These are phyloP conservation scores for Starmerella etchellsii DNA, from an alignment of 805 yeast species.

Conservation along the genomic window DNA sequence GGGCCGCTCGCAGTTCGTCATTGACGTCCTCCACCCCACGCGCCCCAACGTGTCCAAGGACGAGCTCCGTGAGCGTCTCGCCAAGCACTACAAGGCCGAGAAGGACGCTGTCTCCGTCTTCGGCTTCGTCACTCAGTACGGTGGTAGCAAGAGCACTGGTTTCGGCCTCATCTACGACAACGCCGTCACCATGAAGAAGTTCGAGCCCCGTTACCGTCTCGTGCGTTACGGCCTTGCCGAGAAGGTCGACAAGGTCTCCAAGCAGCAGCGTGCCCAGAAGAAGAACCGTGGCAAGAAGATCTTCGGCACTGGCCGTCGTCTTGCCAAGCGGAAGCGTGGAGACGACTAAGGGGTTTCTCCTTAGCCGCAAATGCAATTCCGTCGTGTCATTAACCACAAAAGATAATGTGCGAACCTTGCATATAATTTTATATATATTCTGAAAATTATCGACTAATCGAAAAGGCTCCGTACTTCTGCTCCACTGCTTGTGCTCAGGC, in stretches of 20 bases:
- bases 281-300: conserved; percentile 98
- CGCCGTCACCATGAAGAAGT: conserved; percentile 92
- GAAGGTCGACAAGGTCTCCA: conserved; percentile 92
- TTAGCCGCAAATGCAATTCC: background rate
- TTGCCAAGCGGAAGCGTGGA: conserved; percentile 49
- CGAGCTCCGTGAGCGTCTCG: conserved; percentile 91
- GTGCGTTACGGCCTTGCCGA: conserved; percentile 97
- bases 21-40: conserved; percentile 99
- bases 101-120: conserved; percentile 93
- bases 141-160: conserved; percentile 99
- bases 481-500: too few relatives aligned
- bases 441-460: too few relatives aligned
- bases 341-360: conserved; percentile 9
- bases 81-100: conserved; percentile 79
- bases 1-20: conserved; percentile 98
- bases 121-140: conserved; percentile 98
- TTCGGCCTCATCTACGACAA: conserved; percentile 98
- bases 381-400: conserved; percentile 1
- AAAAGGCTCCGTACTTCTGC: too few relatives aligned
- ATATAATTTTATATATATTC: conserved; percentile 12
- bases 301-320: conserved; percentile 95
- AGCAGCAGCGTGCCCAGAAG: conserved; percentile 99
- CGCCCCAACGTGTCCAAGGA: conserved; percentile 98
- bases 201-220: conserved; percentile 98
- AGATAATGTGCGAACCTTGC: conserved; percentile 8